Evolutionary conservation across 208 protist genomes (phyloP), one percentile per base, ranked within the genome.

Genomic region (Leishmania guyanensis): DNA sequence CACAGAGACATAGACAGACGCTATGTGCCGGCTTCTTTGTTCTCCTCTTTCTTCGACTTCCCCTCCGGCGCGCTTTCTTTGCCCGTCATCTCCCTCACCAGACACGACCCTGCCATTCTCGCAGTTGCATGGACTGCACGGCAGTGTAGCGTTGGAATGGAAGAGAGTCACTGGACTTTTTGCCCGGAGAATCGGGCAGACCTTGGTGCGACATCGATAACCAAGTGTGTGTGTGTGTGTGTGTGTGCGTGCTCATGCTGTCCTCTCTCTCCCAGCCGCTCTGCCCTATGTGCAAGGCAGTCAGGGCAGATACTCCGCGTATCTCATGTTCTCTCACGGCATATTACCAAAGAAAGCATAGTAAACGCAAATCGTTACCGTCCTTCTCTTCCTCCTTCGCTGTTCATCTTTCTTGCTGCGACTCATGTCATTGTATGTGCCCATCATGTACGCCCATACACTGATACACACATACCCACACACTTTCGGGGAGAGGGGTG

Each of bases 361-460:
- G 20, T 10, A 12, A 50, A 73, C 17, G 68, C 68, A 36, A 48
- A 33, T 33, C 20, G n/a, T 58, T 58, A 62, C 51, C 5, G 12
- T 76, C 9, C 29, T 33, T 46, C 33, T 60, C 22, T 76, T 60
- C 33, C 20, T 72, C 33, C 70, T 56, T 46, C 65, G 17, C 39
- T 69, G 26, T 81, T 46, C 60, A 43, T 36, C 33, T 77, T 33
- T 73, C 76, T 66, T 53, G n/a, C 53, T 68, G 33, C 53, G 17
- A 51, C 22, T 65, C 54, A 39, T 39, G 60, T 68, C 29, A 12
- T 12, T 75, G 64, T 75, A 60, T 73, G 43, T 46, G 50, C 51
- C 17, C 16, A 62, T 16, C n/a, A 43, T 62, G 71, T 48, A 51
- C 29, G 51, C 9, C n/a, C 46, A 54, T 12, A 62, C n/a, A 54